Conservation (phyloP, 768 basidiomycete genomes). For the Lactarius sp. region DNA sequence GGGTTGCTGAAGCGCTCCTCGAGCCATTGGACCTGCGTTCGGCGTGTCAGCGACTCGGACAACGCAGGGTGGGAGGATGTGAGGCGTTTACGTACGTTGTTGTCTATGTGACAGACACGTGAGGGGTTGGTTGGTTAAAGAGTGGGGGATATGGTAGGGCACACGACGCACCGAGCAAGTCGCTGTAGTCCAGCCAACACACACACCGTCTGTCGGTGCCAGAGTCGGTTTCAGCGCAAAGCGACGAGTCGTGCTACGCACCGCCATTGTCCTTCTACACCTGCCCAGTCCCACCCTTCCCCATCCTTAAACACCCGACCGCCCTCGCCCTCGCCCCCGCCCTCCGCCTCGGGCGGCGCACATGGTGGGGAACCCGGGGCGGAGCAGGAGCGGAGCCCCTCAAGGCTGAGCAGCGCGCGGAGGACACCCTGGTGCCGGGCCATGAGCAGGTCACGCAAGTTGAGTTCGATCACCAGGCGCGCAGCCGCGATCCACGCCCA, state of each 20-base stretch:
- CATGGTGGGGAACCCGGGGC: constrained; percentile 27
- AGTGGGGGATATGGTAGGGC: background rate
- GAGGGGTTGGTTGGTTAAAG: no score
- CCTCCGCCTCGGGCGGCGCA: background rate
- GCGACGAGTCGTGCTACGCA: constrained; percentile 29
- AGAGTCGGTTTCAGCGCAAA: background rate
- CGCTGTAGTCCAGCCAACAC: constrained; percentile 56
- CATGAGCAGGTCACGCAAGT: constrained; percentile 39
- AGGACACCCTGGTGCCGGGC: constrained; percentile 26
- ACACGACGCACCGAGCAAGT: constrained; percentile 43
- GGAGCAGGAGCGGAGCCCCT: constrained; percentile 29
- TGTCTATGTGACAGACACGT: constrained; percentile 33
- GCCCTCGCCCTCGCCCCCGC: background rate
- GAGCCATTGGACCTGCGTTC: constrained; percentile 19
- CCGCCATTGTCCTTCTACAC: constrained; percentile 50
- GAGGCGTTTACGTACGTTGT: constrained; percentile 34
- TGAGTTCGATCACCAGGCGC: constrained; percentile 48
- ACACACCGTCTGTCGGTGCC: constrained; percentile 42
- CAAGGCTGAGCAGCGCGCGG: constrained; percentile 29
- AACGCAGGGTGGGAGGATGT: no score
- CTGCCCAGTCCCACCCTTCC: constrained; percentile 58
- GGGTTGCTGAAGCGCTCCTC: constrained; percentile 32
- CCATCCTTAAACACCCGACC: constrained; percentile 23
- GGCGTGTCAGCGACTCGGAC: background rate
- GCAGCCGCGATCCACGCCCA: constrained; percentile 50